Conservation (phyloP, 352 stramenopile species). For the Globisporangium camurandrum region DNA sequence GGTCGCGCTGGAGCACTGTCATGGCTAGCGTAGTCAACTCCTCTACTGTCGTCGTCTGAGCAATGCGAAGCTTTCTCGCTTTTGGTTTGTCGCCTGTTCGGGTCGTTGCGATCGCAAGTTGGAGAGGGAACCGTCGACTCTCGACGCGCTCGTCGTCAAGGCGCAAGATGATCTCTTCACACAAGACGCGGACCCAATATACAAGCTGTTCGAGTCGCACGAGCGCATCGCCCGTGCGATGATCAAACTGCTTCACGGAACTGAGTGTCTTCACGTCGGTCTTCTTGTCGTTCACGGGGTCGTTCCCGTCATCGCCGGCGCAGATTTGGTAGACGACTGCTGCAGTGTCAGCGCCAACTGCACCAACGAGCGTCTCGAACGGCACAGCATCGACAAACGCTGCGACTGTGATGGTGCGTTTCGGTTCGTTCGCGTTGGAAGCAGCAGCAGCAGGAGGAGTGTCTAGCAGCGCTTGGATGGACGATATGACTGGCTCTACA, state of each 20-base stretch:
- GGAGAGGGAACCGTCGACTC: constrained; percentile 68
- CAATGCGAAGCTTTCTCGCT: constrained; percentile 38
- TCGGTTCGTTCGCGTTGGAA: constrained; percentile 12
- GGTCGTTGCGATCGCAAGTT: constrained; percentile 46
- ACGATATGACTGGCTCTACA: constrained; percentile 18
- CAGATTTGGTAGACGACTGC: constrained; percentile 49
- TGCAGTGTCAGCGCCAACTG: constrained; percentile 58
- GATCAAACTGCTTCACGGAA: constrained; percentile 77
- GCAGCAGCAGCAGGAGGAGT: no score
- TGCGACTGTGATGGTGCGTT: constrained; percentile 25
- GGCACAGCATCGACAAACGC: constrained; percentile 47
- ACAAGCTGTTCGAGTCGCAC: constrained; percentile 43
- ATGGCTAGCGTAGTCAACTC: constrained; percentile 46
- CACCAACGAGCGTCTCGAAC: constrained; percentile 36
- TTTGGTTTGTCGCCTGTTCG: constrained; percentile 44
- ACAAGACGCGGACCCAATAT: constrained; percentile 72
- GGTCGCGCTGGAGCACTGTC: constrained; percentile 38
- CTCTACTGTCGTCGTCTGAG: constrained; percentile 47
- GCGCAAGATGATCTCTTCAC: constrained; percentile 69
- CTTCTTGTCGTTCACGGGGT: constrained; percentile 70
- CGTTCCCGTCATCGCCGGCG: constrained; percentile 51
- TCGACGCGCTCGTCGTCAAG: constrained; percentile 71
- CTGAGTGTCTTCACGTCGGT: constrained; percentile 54
- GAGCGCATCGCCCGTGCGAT: constrained; percentile 38
- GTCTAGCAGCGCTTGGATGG: no score